Base-by-base conservation (phyloP, 371 early-diverging fungal species). In the Vairimorpha ceranae region DNA sequence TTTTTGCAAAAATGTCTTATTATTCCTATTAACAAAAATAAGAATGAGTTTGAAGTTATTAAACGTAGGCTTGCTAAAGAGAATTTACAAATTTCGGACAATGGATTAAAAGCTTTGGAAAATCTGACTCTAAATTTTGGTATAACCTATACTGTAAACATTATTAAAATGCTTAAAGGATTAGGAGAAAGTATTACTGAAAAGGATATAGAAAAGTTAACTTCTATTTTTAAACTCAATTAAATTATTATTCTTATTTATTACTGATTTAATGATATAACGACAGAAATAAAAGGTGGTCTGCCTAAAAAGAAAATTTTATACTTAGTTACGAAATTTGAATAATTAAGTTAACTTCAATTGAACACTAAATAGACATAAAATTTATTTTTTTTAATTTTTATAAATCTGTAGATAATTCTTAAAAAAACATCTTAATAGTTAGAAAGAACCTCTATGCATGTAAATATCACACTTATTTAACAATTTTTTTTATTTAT, bases 1-100 rank as follows among this genome's bases (percentile, higher is more conserved):
- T 67, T 79, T n/a, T 35, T 75, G 30, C 65, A 60, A n/a, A 67
- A 73, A 36, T 29, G 65, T n/a, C 36, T 79, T 23, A 51, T 75
- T 25, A 65, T 74, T 14, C 36, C 15, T 35, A 63, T 74, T 10
- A 33, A 65, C 4, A 59, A 33, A 25, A 73, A 68, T 19, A 10
- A 33, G 1, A 29, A 52, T 0, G 60, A 70, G 12, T 21, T 38
- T 12, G 27, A 45, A 25, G 76, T 80, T 25, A 60, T 80, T 7
- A 27, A 64, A 64, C 64, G 38, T 43, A 65, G 75, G 33, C 1
- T 74, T 25, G 46, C 33, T 33, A 46, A 69, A 29, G 80, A 76
- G 43, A 35, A 63, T 27, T 17, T 76, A 21, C 10, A 54, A 35
- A 63, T 77, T 27, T 38, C 58, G 15, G 70, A 66, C 29, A 21